Evolutionary conservation across 2,329 filamentous ascomycete species (phyloP).

Genomic region (Epichloe sibirici): DNA sequence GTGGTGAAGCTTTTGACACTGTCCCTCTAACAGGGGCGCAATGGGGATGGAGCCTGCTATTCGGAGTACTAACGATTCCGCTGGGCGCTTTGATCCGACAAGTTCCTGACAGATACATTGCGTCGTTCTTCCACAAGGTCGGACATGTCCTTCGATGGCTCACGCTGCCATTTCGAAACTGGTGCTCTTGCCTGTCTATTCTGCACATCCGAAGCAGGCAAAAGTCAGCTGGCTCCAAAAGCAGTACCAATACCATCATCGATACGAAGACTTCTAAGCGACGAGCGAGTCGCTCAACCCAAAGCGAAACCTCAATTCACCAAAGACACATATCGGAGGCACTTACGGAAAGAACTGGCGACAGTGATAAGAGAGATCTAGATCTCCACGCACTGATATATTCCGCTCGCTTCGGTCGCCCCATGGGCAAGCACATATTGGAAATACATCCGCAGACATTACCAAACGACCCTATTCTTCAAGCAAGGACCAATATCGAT

Average conservation of each 20-base stretch:
- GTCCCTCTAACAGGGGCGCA: conserved; percentile 47
- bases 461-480: conserved; percentile 26
- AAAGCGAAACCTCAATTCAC: conserved; percentile 1
- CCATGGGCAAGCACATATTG: conserved; percentile 17
- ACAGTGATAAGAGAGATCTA: conserved; percentile 10
- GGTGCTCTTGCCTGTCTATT: conserved; percentile 11
- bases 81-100: conserved; percentile 35
- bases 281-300: conserved; percentile 5
- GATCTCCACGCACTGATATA: conserved; percentile 21
- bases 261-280: background rate
- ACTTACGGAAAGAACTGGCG: background rate
- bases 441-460: conserved; percentile 29
- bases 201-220: conserved; percentile 12
- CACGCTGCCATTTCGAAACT: conserved; percentile 12
- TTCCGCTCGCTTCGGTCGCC: conserved; percentile 16
- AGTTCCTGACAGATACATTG: conserved; percentile 24
- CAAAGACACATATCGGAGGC: background rate
- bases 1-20: conserved; percentile 55
- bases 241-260: background rate
- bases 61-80: conserved; percentile 56
- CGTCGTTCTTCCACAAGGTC: conserved; percentile 16
- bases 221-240: conserved; percentile 10
- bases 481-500: conserved; percentile 14
- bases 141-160: conserved; percentile 9
- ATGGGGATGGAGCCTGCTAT: conserved; percentile 58